Base-by-base conservation (phyloP, 2,329 filamentous ascomycete species). In the Diplodia mutila region DNA sequence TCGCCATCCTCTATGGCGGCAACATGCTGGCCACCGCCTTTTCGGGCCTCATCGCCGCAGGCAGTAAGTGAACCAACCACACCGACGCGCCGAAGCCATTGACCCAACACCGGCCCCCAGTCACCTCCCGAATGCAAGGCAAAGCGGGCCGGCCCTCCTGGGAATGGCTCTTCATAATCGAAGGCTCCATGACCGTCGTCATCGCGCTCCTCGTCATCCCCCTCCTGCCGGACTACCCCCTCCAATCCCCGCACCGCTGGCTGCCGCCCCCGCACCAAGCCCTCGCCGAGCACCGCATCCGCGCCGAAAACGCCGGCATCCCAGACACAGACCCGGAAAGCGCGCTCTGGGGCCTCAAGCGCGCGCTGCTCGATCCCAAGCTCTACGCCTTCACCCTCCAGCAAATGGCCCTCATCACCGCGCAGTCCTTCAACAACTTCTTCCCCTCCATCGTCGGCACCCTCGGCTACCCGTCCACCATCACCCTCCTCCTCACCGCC, bases 1-100 rank as follows among this genome's bases (percentile, higher is more conserved):
- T 82, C 70, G 80, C 81, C n/a, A 80, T 85, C 52, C 81, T 87
- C 65, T 86, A 85, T 72, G 82, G 83, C 3, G 84, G 83, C 4
- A 82, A 80, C 2, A 74, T 85, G 32, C 78, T 86, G 27, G 81
- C 80, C 55, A 82, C 76, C 53, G 84, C 84, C 2, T 86, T 86
- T 71, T 83, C 83, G 18, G 84, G 82, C 29, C 78, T 86, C 29
- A 84, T 87, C 57, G 84, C 82, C 4, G 85, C 85, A 2, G 84
- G 83, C 3, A 85, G 86, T 42, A 75, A 83, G 11, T 71, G 75
- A 4, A 72, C 80, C 68, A 72, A 75, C 27, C 32, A 9, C 54
- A 2, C 21, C 29, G 2, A 49, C 16, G 21, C 12, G 9, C 8
- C 21, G 3, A 34, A 1, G 4, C 18, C 42, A 42, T 18, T 21